Evolutionary conservation across 2,329 filamentous ascomycete species (phyloP).

Genomic region (Tolypocladium tropicale): DNA sequence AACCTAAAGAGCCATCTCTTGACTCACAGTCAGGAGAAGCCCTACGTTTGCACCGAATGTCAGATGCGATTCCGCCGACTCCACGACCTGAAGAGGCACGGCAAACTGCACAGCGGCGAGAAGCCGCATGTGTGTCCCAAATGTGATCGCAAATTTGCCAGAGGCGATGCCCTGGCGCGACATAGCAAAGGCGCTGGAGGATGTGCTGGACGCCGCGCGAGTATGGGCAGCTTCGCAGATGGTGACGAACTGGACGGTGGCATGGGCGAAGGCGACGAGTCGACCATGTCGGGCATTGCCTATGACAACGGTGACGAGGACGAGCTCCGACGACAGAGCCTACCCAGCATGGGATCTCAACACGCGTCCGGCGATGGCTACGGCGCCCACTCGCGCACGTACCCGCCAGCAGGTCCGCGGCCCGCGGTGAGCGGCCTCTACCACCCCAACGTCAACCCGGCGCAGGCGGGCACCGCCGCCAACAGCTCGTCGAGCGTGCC

Average conservation of each 20-base stretch:
- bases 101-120: slow-evolving; percentile 93
- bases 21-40: slow-evolving; percentile 97
- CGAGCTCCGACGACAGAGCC: slow-evolving; percentile 54
- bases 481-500: slow-evolving; percentile 41
- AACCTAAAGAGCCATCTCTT: slow-evolving; percentile 96
- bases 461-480: slow-evolving; percentile 39
- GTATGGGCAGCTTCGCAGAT: slow-evolving; percentile 70
- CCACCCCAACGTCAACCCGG: slow-evolving; percentile 49
- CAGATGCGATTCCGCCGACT: slow-evolving; percentile 84
- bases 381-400: slow-evolving; percentile 62
- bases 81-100: slow-evolving; percentile 92
- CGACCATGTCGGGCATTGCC: slow-evolving; percentile 44
- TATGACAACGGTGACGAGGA: slow-evolving; percentile 51
- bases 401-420: slow-evolving; percentile 56
- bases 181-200: slow-evolving; percentile 95
- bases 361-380: slow-evolving; percentile 51
- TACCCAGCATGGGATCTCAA: slow-evolving; percentile 66
- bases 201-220: slow-evolving; percentile 83
- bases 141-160: slow-evolving; percentile 88
- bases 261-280: slow-evolving; percentile 40
- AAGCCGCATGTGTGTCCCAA: slow-evolving; percentile 91
- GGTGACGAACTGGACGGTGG: slow-evolving; percentile 60
- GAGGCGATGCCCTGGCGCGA: slow-evolving; percentile 85
- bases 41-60: slow-evolving; percentile 89
- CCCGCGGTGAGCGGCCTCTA: slow-evolving; percentile 45